A percentile compares a stretch with the other conserved stretches of the same genome.
These are phyloP conservation scores for Globisporangium middletonii DNA, from an alignment of 352 stramenopile genomes.

Conservation along the genomic window DNA sequence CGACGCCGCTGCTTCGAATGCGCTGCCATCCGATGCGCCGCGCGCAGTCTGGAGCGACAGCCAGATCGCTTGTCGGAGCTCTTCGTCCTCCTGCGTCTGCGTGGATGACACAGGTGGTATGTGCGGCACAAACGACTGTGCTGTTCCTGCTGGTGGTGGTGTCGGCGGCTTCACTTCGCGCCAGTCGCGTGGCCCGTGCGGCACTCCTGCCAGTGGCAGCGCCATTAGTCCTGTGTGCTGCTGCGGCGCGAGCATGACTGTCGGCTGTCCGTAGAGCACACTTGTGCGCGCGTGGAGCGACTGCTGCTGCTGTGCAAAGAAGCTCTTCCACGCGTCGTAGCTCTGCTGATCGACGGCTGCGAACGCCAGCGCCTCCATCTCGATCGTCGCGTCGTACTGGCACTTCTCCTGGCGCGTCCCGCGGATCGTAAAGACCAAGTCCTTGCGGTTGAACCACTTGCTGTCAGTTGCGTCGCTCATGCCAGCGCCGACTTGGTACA, in stretches of 20 bases:
- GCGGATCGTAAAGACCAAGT: constrained; percentile 46
- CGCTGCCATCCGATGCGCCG: background rate
- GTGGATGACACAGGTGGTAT: no score
- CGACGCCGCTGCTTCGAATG: constrained; percentile 4
- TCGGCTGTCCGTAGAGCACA: constrained; percentile 1
- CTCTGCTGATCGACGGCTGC: constrained; percentile 37
- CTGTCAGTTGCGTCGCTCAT: constrained; percentile 34
- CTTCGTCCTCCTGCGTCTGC: constrained; percentile 35
- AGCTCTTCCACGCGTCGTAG: constrained; percentile 51
- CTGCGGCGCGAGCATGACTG: background rate
- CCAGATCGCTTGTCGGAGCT: constrained; percentile 47
- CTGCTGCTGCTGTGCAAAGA: constrained; percentile 55
- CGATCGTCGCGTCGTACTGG: constrained; percentile 23
- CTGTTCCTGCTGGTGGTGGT: background rate
- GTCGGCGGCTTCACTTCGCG: constrained; percentile 3
- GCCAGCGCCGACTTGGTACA: constrained; percentile 50
- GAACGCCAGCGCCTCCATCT: constrained; percentile 47
- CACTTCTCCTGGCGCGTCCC: constrained; percentile 28
- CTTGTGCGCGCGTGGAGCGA: constrained; percentile 8
- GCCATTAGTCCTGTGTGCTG: no score
- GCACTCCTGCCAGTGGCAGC: no score
- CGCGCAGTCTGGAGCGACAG: constrained; percentile 35
- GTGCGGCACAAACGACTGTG: background rate
- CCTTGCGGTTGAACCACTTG: constrained; percentile 74
- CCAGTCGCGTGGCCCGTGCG: background rate